Evolutionary conservation across 352 stramenopile species (phyloP), one percentile per base, ranked within the genome.

Genomic region (Sclerospora graminicola): DNA sequence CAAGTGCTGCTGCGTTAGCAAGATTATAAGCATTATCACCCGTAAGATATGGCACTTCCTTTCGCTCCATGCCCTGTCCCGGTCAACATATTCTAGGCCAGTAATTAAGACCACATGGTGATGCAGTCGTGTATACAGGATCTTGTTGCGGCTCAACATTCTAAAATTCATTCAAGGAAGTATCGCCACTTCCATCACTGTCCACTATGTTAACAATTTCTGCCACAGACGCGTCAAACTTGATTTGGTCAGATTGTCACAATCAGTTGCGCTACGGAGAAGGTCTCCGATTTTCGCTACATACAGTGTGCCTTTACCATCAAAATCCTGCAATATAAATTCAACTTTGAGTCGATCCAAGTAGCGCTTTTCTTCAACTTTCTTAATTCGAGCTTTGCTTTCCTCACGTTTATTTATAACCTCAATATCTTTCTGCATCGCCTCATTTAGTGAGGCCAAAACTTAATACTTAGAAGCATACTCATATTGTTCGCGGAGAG

Each of bases 151-250:
- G 26, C 63, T 79, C 20, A 94, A 48, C 71, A 11, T 40, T 69
- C 45, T 87, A 66, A 50, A 94, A 94, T 37, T 94, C 82, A 18
- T 91, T 78, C 19, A 90, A 44, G 2, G 80, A 90, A 16, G 91
- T 75, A 42, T 94, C 82, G 14, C 80, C 80, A 36, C 80, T 91
- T 27, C 69, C 57, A 29, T 94, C 80, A n/a, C n/a, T n/a, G n/a
- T n/a, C n/a, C n/a, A n/a, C n/a, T n/a, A n/a, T n/a, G n/a, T n/a
- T n/a, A n/a, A 87, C 61, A 51, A 89, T 85, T 31, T 89, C 77
- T 18, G 57, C 55, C 15, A 94, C 71, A 1, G 69, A 88, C 20
- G 61, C 67, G 41, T 90, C 58, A 24, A 91, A 86, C 40, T 94
- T 80, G 40, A 36, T 75, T n/a, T n/a, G n/a, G n/a, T n/a, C n/a